A percentile compares a stretch with the other conserved stretches of the same genome.
phyloP scores from a whole-genome alignment of 2,329 filamentous ascomycete species.

The Scedosporium dehoogii region DNA sequence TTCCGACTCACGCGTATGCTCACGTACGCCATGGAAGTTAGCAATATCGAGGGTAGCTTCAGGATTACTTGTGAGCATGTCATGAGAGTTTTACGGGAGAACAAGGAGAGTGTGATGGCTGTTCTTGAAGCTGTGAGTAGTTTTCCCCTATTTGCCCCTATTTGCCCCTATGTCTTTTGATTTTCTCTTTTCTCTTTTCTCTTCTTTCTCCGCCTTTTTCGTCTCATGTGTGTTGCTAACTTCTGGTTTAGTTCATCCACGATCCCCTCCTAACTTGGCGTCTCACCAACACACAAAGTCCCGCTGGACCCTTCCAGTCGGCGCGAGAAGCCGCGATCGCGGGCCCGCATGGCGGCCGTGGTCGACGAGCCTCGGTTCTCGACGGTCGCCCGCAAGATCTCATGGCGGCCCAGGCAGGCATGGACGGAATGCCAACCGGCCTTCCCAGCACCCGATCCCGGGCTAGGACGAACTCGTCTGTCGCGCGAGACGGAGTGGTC shows the following conservation, averaged over 20 bases:
- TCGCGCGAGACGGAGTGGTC: slow-evolving; percentile 20
- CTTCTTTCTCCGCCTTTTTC: not conserved
- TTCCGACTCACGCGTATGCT: slow-evolving; percentile 98
- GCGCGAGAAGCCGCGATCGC: slow-evolving; percentile 46
- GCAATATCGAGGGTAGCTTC: slow-evolving; percentile 98
- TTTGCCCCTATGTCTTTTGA: too few species aligned
- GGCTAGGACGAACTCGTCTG: slow-evolving; percentile 51
- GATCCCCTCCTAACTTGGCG: slow-evolving; percentile 98
- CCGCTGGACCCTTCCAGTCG: slow-evolving; percentile 54
- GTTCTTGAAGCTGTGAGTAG: slow-evolving; percentile 86
- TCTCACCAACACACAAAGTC: slow-evolving; percentile 56
- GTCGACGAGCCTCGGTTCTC: slow-evolving; percentile 59
- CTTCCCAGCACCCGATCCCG: slow-evolving; percentile 40
- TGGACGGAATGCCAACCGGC: slow-evolving; percentile 28
- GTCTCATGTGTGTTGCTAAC: not conserved
- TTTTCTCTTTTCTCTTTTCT: not conserved
- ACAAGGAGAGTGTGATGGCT: slow-evolving; percentile 98
- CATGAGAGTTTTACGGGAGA: slow-evolving; percentile 91
- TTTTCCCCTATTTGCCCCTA: not conserved
- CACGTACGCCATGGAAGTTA: slow-evolving; percentile 99
- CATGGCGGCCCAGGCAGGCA: slow-evolving; percentile 32
- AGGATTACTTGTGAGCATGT: slow-evolving; percentile 97
- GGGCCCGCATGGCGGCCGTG: slow-evolving; percentile 37
- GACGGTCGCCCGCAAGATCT: slow-evolving; percentile 50
- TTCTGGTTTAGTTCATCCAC: slow-evolving; percentile 71